A percentile compares a stretch with the other conserved stretches of the same genome.
These are phyloP conservation scores for Fomitopsis palustris DNA, from an alignment of 1,284 basidiomycete species.

Conservation along the genomic window DNA sequence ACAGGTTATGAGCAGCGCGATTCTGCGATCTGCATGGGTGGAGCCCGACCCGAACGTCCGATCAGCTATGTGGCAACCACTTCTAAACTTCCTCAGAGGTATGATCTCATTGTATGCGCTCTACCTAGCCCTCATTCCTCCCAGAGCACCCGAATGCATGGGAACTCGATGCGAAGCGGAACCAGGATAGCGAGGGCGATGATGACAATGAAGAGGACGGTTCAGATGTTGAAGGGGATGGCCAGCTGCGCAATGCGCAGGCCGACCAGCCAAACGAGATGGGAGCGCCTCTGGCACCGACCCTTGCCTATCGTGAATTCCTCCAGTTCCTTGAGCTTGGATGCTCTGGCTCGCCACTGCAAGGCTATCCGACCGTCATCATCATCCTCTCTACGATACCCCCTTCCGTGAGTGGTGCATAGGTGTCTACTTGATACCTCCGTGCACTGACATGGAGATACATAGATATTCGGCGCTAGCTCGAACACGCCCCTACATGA, in stretches of 20 bases:
- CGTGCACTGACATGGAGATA: background rate
- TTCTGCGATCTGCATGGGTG: constrained; percentile 74
- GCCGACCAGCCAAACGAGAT: constrained; percentile 12
- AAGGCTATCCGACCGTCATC: constrained; percentile 77
- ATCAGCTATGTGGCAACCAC: constrained; percentile 62
- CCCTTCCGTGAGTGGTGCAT: constrained; percentile 38
- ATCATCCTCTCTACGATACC: constrained; percentile 81
- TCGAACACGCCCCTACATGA: constrained; percentile 31
- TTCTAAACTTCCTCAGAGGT: constrained; percentile 75
- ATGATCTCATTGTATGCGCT: constrained; percentile 14
- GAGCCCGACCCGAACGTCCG: constrained; percentile 72
- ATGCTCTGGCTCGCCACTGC: constrained; percentile 70
- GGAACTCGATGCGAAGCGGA: constrained; percentile 39
- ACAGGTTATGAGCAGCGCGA: constrained; percentile 49
- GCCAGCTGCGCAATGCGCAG: constrained; percentile 34
- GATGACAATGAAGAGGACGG: constrained; percentile 26
- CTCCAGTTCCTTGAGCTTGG: constrained; percentile 70
- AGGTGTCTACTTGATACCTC: background rate
- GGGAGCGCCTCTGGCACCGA: constrained; percentile 20
- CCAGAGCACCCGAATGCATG: constrained; percentile 65
- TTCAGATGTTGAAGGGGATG: constrained; percentile 28
- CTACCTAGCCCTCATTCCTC: background rate
- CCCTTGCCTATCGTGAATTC: constrained; percentile 67
- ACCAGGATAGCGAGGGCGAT: constrained; percentile 23
- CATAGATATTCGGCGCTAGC: constrained; percentile 14